phyloP scores from a whole-genome alignment of 1,284 basidiomycete genomes.

The Sporisorium sorghi region DNA sequence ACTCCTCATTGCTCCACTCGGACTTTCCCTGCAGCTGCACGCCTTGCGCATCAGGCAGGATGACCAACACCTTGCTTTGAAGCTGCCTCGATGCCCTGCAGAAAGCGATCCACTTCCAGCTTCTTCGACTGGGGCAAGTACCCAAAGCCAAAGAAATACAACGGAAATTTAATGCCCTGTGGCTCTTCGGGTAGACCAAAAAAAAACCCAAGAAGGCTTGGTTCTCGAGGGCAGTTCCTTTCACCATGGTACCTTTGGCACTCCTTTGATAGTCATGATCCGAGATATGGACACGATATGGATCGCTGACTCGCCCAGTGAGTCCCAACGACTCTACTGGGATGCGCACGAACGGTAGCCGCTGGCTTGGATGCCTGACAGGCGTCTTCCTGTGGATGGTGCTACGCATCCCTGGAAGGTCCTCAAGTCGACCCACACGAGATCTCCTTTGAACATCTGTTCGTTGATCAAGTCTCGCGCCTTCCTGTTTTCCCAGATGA shows the following conservation, averaged over 20 bases:
- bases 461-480: not conserved
- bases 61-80: not conserved
- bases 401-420: not conserved
- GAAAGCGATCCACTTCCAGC: not conserved
- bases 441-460: not conserved
- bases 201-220: not conserved
- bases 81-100: not conserved
- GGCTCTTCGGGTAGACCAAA: not conserved
- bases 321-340: not conserved
- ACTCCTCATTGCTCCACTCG: too few relatives aligned
- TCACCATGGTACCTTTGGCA: not conserved
- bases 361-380: not conserved
- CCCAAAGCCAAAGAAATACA: not conserved
- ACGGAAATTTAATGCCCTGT: not conserved
- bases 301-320: not conserved
- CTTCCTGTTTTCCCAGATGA: not conserved
- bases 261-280: not conserved
- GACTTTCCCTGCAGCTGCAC: too few relatives aligned
- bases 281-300: not conserved
- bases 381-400: not conserved
- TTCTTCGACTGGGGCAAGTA: not conserved
- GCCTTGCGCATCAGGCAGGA: too few relatives aligned
- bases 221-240: not conserved
- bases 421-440: not conserved
- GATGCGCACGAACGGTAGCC: not conserved